Base-by-base conservation (phyloP, 1,284 basidiomycete genomes). In the Cutaneotrichosporon cavernicola region DNA sequence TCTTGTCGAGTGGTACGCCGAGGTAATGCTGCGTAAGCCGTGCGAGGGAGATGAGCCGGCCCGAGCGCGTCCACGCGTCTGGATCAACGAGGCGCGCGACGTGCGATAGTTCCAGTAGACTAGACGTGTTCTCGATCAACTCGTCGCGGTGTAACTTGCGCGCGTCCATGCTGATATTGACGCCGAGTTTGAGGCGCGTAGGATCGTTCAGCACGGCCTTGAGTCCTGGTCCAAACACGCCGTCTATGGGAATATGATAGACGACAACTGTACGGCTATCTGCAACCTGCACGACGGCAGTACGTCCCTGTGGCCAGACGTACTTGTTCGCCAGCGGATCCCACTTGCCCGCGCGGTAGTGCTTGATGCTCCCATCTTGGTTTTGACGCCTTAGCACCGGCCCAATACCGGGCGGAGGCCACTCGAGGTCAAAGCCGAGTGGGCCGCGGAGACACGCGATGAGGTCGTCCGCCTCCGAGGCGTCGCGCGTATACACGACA, bases 211-310 rank as follows among this genome's bases (percentile, higher is more conserved):
- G 61, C 16, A 82, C 63, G 22, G 70, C 65, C 22, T 71, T 64
- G 2, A 80, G 62, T 6, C 71, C 73, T 0, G 61, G 55, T 4
- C 64, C 64, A 0, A 63, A 51, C 0, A 30, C 7, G n/a, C 43
- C 16, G 14, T 36, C 30, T 18, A 64, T 66, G 5, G 70, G 70
- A 6, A 82, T 61, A 46, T 81, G 81, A 1, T 80, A 69, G 4
- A 82, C 65, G 14, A 82, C 59, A 9, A 81, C 72, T 60, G 76
- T 69, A 34, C 68, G 63, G 22, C 72, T 72, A 68, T 81, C 79
- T 52, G 75, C 76, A 7, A 82, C 52, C 68, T 82, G 81, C 13
- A 80, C 70, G 38, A 82, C 60, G 0, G 78, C 80, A 2, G 78
- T 79, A 57, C 71, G 74, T 2, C 72, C 72, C 57, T 75, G 71